Percentiles rank a stretch among this genome's conserved stretches.
phyloP scores from a whole-genome alignment of 768 basidiomycete genomes.

The Panus rudis region DNA sequence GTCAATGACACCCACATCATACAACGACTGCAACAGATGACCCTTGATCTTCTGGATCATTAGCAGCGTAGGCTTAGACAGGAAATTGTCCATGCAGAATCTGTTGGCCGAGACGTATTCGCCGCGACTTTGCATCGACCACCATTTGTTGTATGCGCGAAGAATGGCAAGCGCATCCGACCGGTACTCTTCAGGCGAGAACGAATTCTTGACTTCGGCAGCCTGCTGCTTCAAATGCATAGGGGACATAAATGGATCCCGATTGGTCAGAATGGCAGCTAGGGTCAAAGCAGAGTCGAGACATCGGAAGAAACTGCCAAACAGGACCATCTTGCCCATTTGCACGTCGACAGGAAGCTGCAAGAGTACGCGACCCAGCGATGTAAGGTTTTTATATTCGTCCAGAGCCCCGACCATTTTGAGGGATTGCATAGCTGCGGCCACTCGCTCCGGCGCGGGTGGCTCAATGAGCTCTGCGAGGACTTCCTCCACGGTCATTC shows the following conservation, averaged over 20 bases:
- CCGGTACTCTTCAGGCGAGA: slow-evolving; percentile 72
- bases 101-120: slow-evolving; percentile 60
- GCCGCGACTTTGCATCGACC: slow-evolving; percentile 57
- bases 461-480: slow-evolving; percentile 82
- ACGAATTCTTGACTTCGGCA: slow-evolving; percentile 63
- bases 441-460: slow-evolving; percentile 69
- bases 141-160: slow-evolving; percentile 80
- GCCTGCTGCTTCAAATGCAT: slow-evolving; percentile 69
- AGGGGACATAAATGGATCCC: slow-evolving; percentile 87
- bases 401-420: slow-evolving; percentile 87
- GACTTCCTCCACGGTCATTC: slow-evolving; percentile 81
- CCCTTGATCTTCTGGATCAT: slow-evolving; percentile 74
- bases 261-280: slow-evolving; percentile 85
- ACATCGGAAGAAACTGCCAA: slow-evolving; percentile 90
- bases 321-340: slow-evolving; percentile 83
- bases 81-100: slow-evolving; percentile 82
- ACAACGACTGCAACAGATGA: slow-evolving; percentile 71
- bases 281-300: slow-evolving; percentile 82
- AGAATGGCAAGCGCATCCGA: slow-evolving; percentile 80
- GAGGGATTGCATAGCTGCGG: slow-evolving; percentile 71
- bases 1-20: slow-evolving; percentile 75
- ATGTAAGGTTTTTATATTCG: slow-evolving; percentile 65
- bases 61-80: slow-evolving; percentile 78
- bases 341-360: slow-evolving; percentile 87
- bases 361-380: slow-evolving; percentile 81